phyloP scores from a whole-genome alignment of 2,329 filamentous ascomycete species.

The Daldinia sp. region DNA sequence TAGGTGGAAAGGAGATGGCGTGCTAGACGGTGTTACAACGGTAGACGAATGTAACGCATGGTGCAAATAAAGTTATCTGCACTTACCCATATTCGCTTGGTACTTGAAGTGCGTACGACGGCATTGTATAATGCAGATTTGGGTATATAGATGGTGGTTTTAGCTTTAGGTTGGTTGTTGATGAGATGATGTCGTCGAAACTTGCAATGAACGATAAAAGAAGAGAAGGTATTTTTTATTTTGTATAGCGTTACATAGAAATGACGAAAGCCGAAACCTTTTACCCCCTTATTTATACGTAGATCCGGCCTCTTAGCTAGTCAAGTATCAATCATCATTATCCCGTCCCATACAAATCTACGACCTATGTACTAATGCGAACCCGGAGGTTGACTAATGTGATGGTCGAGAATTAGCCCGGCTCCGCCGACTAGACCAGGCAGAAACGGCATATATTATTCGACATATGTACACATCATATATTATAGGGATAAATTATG shows the following conservation, averaged over 20 bases:
- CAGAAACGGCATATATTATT: not conserved
- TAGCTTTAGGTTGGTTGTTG: not conserved
- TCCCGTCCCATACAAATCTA: not conserved
- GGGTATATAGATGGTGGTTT: not conserved
- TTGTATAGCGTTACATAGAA: constrained; percentile 11
- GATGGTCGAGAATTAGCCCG: not conserved
- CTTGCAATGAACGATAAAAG: not conserved
- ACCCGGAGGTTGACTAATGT: not conserved
- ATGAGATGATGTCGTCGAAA: not conserved
- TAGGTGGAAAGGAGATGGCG: constrained; percentile 5
- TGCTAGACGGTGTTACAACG: constrained; percentile 16
- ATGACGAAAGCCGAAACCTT: constrained; percentile 3
- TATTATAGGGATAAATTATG: no score
- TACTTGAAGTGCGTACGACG: constrained; percentile 55
- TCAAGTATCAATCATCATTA: not conserved
- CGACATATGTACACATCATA: constrained; percentile 5
- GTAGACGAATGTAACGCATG: not conserved
- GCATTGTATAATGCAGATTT: constrained; percentile 42
- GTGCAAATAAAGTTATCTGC: not conserved
- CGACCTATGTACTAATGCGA: not conserved
- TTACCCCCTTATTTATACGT: constrained; percentile 24
- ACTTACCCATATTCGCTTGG: constrained; percentile 62
- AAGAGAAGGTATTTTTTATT: constrained; percentile 4
- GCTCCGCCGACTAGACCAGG: no score
- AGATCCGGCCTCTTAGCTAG: not conserved